Conservation (phyloP, 2,329 filamentous ascomycete genomes). For the Aspergillus piperis region DNA sequence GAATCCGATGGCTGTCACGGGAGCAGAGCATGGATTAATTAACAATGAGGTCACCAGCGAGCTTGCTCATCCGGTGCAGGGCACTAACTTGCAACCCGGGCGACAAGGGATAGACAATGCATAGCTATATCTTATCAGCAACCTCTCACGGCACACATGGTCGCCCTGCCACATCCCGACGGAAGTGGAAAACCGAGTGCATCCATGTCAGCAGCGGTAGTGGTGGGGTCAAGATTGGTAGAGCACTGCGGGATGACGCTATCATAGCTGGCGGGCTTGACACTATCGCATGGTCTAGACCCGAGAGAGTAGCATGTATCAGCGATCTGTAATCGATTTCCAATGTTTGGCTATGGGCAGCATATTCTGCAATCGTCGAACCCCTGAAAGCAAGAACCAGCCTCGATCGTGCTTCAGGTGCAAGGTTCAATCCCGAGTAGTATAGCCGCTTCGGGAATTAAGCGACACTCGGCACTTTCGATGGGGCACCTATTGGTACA, state of each 20-base stretch:
- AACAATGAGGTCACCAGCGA: not conserved
- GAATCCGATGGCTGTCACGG: not conserved
- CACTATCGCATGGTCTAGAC: constrained; percentile 5
- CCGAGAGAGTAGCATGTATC: not conserved
- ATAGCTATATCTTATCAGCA: constrained; percentile 1
- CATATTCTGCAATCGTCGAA: not conserved
- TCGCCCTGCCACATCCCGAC: not conserved
- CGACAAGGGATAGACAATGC: not conserved
- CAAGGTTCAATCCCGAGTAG: not conserved
- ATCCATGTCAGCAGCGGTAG: not conserved
- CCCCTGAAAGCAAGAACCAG: not conserved
- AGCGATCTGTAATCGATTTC: not conserved
- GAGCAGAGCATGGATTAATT: not conserved
- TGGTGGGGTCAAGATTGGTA: not conserved
- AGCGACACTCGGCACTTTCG: not conserved
- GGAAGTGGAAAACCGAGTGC: not conserved
- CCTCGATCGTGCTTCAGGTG: not conserved
- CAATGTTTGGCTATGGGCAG: not conserved
- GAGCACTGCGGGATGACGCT: constrained; percentile 11
- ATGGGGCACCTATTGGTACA: not conserved
- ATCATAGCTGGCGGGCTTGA: not conserved
- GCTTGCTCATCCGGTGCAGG: not conserved
- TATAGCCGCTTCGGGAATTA: not conserved
- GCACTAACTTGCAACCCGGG: not conserved
- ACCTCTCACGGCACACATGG: not conserved